Percentiles rank a stretch among this genome's conserved stretches.
Evolutionary conservation across 257 asterid species (phyloP).

Genomic region (Gardenia jasminoides): DNA sequence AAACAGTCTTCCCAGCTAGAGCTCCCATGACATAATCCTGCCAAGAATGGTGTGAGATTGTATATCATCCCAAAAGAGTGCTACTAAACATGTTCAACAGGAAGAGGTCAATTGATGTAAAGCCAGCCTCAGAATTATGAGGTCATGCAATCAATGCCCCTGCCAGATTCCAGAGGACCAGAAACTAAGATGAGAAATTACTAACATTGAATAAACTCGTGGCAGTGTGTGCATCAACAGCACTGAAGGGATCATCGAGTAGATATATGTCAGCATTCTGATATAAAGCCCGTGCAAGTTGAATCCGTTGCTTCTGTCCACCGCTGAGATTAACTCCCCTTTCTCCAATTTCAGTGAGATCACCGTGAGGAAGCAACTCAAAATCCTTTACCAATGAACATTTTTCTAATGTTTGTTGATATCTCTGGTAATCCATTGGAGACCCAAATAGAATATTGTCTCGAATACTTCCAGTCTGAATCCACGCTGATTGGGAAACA

Average conservation of each 20-base stretch:
- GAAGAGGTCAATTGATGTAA: background rate
- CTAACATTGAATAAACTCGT: slow-evolving; percentile 72
- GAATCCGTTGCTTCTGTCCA: slow-evolving; percentile 93
- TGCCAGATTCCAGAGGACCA: background rate
- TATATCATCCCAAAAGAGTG: background rate
- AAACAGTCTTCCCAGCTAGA: slow-evolving; percentile 70
- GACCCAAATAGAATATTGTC: slow-evolving; percentile 87
- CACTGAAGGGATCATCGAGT: slow-evolving; percentile 95
- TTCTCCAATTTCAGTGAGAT: slow-evolving; percentile 95
- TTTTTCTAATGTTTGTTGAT: slow-evolving; percentile 71
- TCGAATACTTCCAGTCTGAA: slow-evolving; percentile 88
- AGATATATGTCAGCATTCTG: slow-evolving; percentile 86
- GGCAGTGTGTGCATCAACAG: slow-evolving; percentile 98
- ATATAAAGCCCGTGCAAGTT: slow-evolving; percentile 95
- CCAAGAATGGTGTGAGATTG: slow-evolving; percentile 15
- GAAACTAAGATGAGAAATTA: background rate
- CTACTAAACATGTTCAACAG: background rate
- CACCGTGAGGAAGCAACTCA: slow-evolving; percentile 81
- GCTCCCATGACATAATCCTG: slow-evolving; percentile 91
- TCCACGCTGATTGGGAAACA: slow-evolving; percentile 97
- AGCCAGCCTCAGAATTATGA: background rate
- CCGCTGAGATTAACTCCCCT: slow-evolving; percentile 98
- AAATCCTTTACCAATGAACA: slow-evolving; percentile 81
- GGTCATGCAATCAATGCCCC: background rate
- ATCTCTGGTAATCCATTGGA: slow-evolving; percentile 50